A percentile compares a stretch with the other conserved stretches of the same genome.
These are phyloP conservation scores for Mycena amicta DNA, from an alignment of 768 basidiomycete genomes.

Conservation along the genomic window DNA sequence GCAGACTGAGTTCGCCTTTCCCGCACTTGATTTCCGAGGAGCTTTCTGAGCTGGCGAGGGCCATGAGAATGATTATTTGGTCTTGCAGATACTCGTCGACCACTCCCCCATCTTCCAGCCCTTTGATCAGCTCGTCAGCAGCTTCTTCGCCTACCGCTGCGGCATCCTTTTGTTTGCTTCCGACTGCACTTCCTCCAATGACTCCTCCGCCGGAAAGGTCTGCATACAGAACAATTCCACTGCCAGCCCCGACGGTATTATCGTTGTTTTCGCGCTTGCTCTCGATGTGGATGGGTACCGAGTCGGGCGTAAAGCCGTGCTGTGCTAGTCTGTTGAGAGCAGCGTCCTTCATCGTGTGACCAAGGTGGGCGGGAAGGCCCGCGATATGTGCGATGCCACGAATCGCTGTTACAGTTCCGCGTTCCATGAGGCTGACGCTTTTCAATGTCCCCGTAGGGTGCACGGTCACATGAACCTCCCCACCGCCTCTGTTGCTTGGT, in stretches of 20 bases:
- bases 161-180: conserved; percentile 50
- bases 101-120: conserved; percentile 65
- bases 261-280: conserved; percentile 44
- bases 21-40: conserved; percentile 57
- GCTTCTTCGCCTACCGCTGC: conserved; percentile 59
- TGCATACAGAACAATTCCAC: conserved; percentile 76
- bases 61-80: conserved; percentile 79
- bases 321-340: conserved; percentile 47
- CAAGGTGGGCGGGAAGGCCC: conserved; percentile 59
- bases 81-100: conserved; percentile 76
- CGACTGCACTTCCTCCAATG: conserved; percentile 70
- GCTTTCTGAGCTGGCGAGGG: conserved; percentile 58
- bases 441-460: conserved; percentile 42
- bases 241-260: conserved; percentile 60
- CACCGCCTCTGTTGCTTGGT: conserved; percentile 51
- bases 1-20: conserved; percentile 60
- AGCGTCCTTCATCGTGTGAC: conserved; percentile 57
- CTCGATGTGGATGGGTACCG: conserved; percentile 42
- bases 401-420: conserved; percentile 55
- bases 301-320: conserved; percentile 34
- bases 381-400: conserved; percentile 67
- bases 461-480: conserved; percentile 51
- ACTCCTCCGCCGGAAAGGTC: conserved; percentile 69
- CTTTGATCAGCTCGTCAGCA: conserved; percentile 58
- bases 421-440: conserved; percentile 52